Evolutionary conservation across 1,139 yeast genomes (phyloP), one percentile per base, ranked within the genome.

Genomic region (Yamadazyma atlantica): DNA sequence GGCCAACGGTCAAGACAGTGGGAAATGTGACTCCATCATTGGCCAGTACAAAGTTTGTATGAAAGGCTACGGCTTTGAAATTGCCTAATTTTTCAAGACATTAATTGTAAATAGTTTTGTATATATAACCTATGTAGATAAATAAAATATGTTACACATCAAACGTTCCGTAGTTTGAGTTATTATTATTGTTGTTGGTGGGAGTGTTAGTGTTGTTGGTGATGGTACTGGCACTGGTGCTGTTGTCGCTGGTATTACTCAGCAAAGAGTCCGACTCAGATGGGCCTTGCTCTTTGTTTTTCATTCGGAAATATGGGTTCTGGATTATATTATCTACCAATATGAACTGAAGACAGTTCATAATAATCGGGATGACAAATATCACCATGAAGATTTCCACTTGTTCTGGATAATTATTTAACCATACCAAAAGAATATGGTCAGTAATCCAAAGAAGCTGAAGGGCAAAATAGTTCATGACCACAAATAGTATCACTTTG

Each of bases 281-380:
- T n/a, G n/a, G n/a, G n/a, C n/a, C n/a, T n/a, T n/a, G 22, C 13
- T 28, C 30, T 28, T 42, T 31, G 41, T 47, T 36, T 42, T 51
- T 36, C 38, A 37, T 27, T 38, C 50, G 65, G 55, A 36, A 60
- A 45, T 47, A 47, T 39, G 68, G 72, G 46, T 66, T 64, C 58
- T 85, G 88, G 50, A 92, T 89, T 43, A 92, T 85, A 51, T 85
- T 85, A 57, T 92, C 98, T 32, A 92, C 81, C 46, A 92, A 76
- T 35, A 86, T 76, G 54, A 88, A 85, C 63, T 92, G 97, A 49
- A 92, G 69, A 44, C 94, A 81, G 59, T 92, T 90, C 84, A 92
- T 79, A 14, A 82, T 60, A 2, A 85, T 69, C 1, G 94, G 94
- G 44, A 84, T 82, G 2, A 88, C 75, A 56, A 90, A 78, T 81